Evolutionary conservation across 2,329 filamentous ascomycete species (phyloP).

Genomic region (Corynespora cassiicola): DNA sequence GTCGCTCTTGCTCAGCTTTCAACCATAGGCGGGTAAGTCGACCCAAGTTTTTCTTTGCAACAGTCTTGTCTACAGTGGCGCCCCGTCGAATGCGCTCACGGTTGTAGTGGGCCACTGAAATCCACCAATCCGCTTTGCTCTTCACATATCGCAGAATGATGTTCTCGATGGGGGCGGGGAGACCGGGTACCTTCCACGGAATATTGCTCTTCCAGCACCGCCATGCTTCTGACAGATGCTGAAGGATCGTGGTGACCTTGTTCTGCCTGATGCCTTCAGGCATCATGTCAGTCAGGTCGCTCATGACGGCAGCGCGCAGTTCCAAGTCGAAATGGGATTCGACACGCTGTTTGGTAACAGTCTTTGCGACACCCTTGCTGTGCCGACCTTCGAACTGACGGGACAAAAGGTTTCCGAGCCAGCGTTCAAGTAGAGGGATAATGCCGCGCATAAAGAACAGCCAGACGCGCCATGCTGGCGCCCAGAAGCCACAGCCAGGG

Average conservation of each 20-base stretch:
- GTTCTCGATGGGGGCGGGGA: slow-evolving; percentile 97
- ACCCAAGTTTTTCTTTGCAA: slow-evolving; percentile 98
- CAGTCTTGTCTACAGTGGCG: slow-evolving; percentile 98
- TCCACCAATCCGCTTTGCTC: slow-evolving; percentile 99
- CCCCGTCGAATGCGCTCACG: slow-evolving; percentile 94
- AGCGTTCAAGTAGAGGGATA: slow-evolving; percentile 93
- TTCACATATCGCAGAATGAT: slow-evolving; percentile 99
- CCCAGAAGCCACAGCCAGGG: slow-evolving; percentile 98
- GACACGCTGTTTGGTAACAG: slow-evolving; percentile 97
- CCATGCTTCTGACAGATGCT: slow-evolving; percentile 98
- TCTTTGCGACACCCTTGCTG: slow-evolving; percentile 98
- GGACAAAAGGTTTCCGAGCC: slow-evolving; percentile 95
- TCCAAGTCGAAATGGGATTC: slow-evolving; percentile 98
- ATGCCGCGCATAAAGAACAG: slow-evolving; percentile 99
- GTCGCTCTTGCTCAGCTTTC: slow-evolving; percentile 96
- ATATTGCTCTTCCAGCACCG: slow-evolving; percentile 99
- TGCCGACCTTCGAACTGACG: slow-evolving; percentile 98
- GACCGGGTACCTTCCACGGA: slow-evolving; percentile 96
- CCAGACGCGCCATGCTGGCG: slow-evolving; percentile 98
- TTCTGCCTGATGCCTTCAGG: slow-evolving; percentile 99
- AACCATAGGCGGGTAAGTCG: slow-evolving; percentile 94
- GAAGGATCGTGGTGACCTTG: slow-evolving; percentile 97
- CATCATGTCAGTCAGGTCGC: slow-evolving; percentile 99
- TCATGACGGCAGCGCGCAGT: slow-evolving; percentile 97
- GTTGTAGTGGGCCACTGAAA: slow-evolving; percentile 98